Conservation (phyloP, 768 basidiomycete genomes). For the Trametopsis cervina region DNA sequence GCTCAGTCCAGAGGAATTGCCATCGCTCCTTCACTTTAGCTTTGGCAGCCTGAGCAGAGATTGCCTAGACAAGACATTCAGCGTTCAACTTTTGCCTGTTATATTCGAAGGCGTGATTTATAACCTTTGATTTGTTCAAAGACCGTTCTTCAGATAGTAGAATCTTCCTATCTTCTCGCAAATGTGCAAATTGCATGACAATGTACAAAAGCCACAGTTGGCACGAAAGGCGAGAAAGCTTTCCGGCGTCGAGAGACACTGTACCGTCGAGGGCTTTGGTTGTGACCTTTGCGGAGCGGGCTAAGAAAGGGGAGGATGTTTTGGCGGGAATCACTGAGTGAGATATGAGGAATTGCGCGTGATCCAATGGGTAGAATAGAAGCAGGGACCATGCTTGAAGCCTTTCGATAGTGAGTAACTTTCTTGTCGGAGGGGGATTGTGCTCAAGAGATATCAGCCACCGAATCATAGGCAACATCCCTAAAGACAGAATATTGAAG, state of each 20-base stretch:
- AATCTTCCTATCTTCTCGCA: slow-evolving; percentile 59
- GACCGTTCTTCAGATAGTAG: slow-evolving; percentile 47
- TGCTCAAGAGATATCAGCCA: slow-evolving; percentile 75
- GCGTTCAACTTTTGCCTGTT: no score
- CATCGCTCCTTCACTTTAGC: slow-evolving; percentile 51
- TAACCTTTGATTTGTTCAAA: slow-evolving; percentile 52
- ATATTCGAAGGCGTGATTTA: no score
- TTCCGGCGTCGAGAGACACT: slow-evolving; percentile 38
- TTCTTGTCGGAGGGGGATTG: slow-evolving; percentile 62
- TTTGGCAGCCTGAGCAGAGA: slow-evolving; percentile 38
- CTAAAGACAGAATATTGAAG: slow-evolving; percentile 33
- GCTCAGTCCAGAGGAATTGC: slow-evolving; percentile 65
- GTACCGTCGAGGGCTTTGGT: slow-evolving; percentile 20
- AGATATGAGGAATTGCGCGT: slow-evolving; percentile 58
- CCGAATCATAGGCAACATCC: slow-evolving; percentile 70
- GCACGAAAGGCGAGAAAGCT: slow-evolving; percentile 61
- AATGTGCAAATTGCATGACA: slow-evolving; percentile 66
- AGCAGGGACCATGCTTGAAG: slow-evolving; percentile 77
- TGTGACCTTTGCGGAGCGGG: slow-evolving; percentile 19
- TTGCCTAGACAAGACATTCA: slow-evolving; percentile 27
- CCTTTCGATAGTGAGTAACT: slow-evolving; percentile 69
- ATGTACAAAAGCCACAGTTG: slow-evolving; percentile 82
- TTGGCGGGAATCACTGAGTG: slow-evolving; percentile 54
- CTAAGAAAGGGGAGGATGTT: slow-evolving; percentile 37
- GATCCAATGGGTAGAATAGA: slow-evolving; percentile 73